A percentile compares a stretch with the other conserved stretches of the same genome.
Evolutionary conservation across 2,329 filamentous ascomycete species (phyloP).

Genomic region (Ophiostoma australiae): DNA sequence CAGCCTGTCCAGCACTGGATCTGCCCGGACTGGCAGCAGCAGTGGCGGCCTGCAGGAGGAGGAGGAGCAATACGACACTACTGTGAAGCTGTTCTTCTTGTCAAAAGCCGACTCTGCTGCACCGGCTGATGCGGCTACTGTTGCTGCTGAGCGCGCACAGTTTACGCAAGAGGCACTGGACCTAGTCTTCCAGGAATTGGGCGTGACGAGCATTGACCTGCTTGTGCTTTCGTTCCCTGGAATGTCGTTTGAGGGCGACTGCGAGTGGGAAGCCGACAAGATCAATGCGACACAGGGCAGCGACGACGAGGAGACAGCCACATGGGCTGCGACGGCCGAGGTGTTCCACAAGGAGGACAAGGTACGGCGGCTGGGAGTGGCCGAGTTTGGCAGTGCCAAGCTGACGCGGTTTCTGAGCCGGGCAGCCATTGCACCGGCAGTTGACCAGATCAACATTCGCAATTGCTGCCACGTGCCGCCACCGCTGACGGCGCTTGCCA

Average conservation of each 20-base stretch:
- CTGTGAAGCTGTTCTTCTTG: constrained; percentile 91
- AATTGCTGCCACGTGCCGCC: constrained; percentile 96
- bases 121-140: constrained; percentile 52
- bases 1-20: constrained; percentile 16
- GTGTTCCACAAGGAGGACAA: constrained; percentile 63
- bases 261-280: constrained; percentile 69
- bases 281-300: constrained; percentile 57
- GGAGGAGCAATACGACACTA: constrained; percentile 82
- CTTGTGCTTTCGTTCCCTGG: constrained; percentile 91
- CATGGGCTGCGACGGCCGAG: constrained; percentile 67
- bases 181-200: constrained; percentile 74
- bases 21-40: constrained; percentile 17
- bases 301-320: constrained; percentile 61
- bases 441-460: constrained; percentile 93
- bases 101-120: constrained; percentile 56
- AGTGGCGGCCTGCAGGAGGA: constrained; percentile 62
- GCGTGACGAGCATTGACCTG: constrained; percentile 71
- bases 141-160: constrained; percentile 57
- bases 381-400: constrained; percentile 86
- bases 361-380: constrained; percentile 72
- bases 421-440: constrained; percentile 67
- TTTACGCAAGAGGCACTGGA: constrained; percentile 75
- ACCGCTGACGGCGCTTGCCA: constrained; percentile 78
- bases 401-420: constrained; percentile 69
- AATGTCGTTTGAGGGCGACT: constrained; percentile 88